Base-by-base conservation (phyloP, 192 early-diverging fungal genomes). In the Rhizoclosmatium sp. region DNA sequence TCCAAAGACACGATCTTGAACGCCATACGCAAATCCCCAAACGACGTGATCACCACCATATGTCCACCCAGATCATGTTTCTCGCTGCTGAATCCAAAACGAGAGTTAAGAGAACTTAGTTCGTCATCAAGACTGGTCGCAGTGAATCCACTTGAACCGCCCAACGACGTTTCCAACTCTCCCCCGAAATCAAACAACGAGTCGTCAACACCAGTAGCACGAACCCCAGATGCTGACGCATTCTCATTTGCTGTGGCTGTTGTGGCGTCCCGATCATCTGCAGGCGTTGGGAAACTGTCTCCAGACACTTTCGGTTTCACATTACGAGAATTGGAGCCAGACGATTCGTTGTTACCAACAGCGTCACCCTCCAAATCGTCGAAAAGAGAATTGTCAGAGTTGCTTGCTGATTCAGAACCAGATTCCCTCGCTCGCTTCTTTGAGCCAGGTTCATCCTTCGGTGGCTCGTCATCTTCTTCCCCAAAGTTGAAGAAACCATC, bases 101-200 rank as follows among this genome's bases (percentile, higher is more conserved):
- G 16, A 7, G 49, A 9, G 16, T 9, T 14, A 40, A 71, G 51
- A 7, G 51, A 59, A 31, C 19, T 21, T 10, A 71, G 31, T 45
- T 71, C 70, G 12, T 71, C 70, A 71, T 71, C 70, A 21, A 69
- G 67, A 16, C 41, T 69, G n/a, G 46, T 23, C 7, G 31, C 67
- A n/a, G 67, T 44, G 16, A 54, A 7, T 12, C 9, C 51, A 54
- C 9, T 16, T 54, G 9, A 7, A 12, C 51, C 51, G 16, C 9
- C 51, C 9, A 54, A 7, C 51, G 51, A 16, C 16, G 51, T 12
- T 54, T 16, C 51, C 16, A 12, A 7, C 5, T 16, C 51, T 7
- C 51, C 51, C 16, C 51, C 51, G 16, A 54, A 54, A 16, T 54
- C 51, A 54, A 54, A 54, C 51, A 41, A 21, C 5, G 40, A 41